Conservation (phyloP, 805 yeast genomes). For the Starmerella floricola region DNA sequence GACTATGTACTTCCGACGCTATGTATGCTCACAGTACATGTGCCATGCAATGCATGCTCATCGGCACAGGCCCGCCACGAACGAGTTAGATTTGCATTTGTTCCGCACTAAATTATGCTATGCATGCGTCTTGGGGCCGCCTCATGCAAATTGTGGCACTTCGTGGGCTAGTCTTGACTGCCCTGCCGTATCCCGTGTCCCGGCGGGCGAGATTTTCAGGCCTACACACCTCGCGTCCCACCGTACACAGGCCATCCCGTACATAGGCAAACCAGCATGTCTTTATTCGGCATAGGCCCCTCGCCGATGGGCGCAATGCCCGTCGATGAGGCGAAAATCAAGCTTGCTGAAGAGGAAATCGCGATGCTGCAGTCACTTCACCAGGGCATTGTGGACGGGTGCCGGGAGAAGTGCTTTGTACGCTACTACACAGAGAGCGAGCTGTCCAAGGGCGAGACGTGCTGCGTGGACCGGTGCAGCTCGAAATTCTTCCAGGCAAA, state of each 20-base stretch:
- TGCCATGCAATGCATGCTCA: too few species aligned
- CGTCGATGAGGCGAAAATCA: slow-evolving; percentile 25
- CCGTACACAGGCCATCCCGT: not conserved
- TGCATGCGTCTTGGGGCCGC: too few species aligned
- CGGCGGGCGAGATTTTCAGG: not conserved
- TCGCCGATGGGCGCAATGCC: slow-evolving; percentile 23
- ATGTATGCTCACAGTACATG: too few species aligned
- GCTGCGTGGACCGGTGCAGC: slow-evolving; percentile 79
- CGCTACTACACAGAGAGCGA: slow-evolving; percentile 78
- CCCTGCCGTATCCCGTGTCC: too few species aligned
- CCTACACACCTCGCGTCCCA: not conserved
- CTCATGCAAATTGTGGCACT: too few species aligned
- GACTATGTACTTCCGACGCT: too few species aligned
- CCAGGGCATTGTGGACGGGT: slow-evolving; percentile 40
- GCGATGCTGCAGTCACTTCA: slow-evolving; percentile 27
- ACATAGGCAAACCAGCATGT: slow-evolving; percentile 21
- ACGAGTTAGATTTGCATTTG: too few species aligned
- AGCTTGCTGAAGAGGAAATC: slow-evolving; percentile 29
- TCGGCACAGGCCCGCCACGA: too few species aligned
- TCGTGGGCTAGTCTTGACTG: too few species aligned
- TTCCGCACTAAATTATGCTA: too few species aligned
- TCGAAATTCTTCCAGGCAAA: slow-evolving; percentile 66
- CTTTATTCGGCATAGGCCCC: slow-evolving; percentile 27
- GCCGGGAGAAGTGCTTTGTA: slow-evolving; percentile 71
- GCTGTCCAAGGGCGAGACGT: slow-evolving; percentile 67